Percentiles rank a stretch among this genome's conserved stretches.
Evolutionary conservation across 768 basidiomycete species (phyloP).

Genomic region (Termitomyces sp.): DNA sequence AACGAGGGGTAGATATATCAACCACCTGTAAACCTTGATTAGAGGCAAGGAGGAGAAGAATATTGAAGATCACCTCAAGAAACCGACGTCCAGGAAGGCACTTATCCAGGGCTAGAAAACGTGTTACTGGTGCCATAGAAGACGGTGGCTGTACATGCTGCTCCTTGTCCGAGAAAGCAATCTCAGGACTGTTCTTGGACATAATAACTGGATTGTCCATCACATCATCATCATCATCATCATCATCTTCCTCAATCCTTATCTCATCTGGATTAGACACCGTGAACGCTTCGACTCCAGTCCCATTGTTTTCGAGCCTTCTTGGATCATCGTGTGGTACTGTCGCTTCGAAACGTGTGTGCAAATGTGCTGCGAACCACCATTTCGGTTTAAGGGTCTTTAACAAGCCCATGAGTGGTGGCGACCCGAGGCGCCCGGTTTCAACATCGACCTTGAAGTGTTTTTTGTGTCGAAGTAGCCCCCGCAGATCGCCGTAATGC

Average conservation of each 20-base stretch:
- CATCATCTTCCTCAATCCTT: conserved; percentile 38
- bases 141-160: conserved; percentile 24
- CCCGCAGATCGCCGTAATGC: conserved; percentile 63
- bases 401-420: conserved; percentile 77
- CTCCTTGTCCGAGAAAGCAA: conserved; percentile 41
- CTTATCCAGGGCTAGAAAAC: conserved; percentile 89
- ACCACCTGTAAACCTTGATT: conserved; percentile 47
- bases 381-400: conserved; percentile 66
- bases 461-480: conserved; percentile 68
- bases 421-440: conserved; percentile 72
- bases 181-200: conserved; percentile 26
- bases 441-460: conserved; percentile 71
- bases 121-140: conserved; percentile 39
- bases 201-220: conserved; percentile 11
- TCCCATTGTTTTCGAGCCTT: background rate
- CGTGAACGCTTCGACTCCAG: background rate
- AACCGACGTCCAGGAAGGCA: conserved; percentile 73
- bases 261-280: conserved; percentile 31
- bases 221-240: conserved; percentile 45
- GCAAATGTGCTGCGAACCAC: conserved; percentile 95
- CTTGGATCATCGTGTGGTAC: conserved; percentile 35
- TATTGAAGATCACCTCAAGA: conserved; percentile 53
- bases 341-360: conserved; percentile 77
- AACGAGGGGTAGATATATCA: conserved; percentile 41
- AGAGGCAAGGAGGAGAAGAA: background rate